Percentiles rank a stretch among this genome's conserved stretches.
These are phyloP conservation scores for Nosema muscidifuracis DNA, from an alignment of 371 early-diverging fungal genomes.

Conservation along the genomic window DNA sequence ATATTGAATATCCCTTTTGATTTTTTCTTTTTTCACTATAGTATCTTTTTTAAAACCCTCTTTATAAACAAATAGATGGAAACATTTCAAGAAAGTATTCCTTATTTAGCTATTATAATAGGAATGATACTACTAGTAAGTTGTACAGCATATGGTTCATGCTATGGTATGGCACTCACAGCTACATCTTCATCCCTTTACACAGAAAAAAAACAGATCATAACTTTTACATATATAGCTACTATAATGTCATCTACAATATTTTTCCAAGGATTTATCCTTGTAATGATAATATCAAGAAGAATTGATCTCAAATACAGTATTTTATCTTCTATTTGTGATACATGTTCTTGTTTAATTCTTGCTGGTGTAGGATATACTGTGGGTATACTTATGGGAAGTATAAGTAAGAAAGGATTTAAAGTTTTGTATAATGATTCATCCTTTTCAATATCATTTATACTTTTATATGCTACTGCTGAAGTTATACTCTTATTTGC, in stretches of 20 bases:
- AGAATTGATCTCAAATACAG: conserved; percentile 8
- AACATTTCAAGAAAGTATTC: not conserved
- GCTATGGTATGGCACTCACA: conserved; percentile 42
- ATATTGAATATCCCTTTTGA: too few relatives aligned
- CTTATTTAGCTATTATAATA: conserved; percentile 27
- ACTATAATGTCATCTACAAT: conserved; percentile 54
- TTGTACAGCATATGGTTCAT: conserved; percentile 50
- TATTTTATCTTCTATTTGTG: not conserved
- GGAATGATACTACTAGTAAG: conserved; percentile 34
- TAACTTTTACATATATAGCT: conserved; percentile 51
- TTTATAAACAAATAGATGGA: not conserved
- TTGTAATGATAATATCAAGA: conserved; percentile 40
- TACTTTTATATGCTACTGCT: conserved; percentile 23
- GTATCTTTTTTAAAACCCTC: not conserved
- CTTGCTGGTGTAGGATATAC: conserved; percentile 20
- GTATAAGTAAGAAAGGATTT: conserved; percentile 24
- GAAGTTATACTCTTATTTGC: conserved; percentile 35
- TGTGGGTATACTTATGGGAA: conserved; percentile 31
- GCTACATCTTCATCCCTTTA: conserved; percentile 41
- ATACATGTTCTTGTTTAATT: conserved; percentile 35
- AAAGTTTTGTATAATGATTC: conserved; percentile 18
- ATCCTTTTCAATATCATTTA: conserved; percentile 14
- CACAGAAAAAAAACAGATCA: conserved; percentile 37
- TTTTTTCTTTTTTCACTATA: not conserved
- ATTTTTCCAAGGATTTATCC: conserved; percentile 54